Evolutionary conservation across 2,329 filamentous ascomycete species (phyloP), one percentile per base, ranked within the genome.

Genomic region (Colletotrichum truncatum): DNA sequence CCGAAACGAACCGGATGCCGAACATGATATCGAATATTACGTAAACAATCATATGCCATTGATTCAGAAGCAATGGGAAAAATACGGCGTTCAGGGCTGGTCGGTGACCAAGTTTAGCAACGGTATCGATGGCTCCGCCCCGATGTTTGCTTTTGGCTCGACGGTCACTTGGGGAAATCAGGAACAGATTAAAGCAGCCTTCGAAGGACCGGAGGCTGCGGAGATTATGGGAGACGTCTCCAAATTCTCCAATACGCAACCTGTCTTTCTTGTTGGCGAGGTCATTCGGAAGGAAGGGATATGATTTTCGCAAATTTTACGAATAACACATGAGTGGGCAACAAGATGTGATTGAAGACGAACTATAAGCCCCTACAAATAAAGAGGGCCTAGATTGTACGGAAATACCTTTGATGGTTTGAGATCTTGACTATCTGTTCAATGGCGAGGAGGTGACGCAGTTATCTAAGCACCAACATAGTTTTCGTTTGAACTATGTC

Each of bases 191-290:
- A 38, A 41, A 14, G 25, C 43, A 2, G 52, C 12, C 28, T 63
- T 41, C 3, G 18, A 43, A 7, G 36, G 51, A 7, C 32, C 32
- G 8, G 30, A 39, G 10, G 39, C 10, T 2, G 38, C 11, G 12
- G 7, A 26, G 14, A 41, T 59, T 10, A 48, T 55, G 30, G 23
- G 21, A 10, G 32, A 49, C 1, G 23, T 48, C 10, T 6, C 18
- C 25, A 60, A 53, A 4, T 65, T 25, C 49, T 59, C 38, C 12
- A 3, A 52, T 23, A 53, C 90, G 73, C 73, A 76, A 74, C 71
- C 72, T 9, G 38, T 76, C 58, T 76, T 76, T 66, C 72, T 72
- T 23, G 71, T 72, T 38, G 70, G 75, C 28, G 74, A 76, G 53
- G 38, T 53, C 6, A 18, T 60, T 18, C 16, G 11, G 23, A 43